phyloP scores from a whole-genome alignment of 2,329 filamentous ascomycete genomes.

The Pleurostoma richardsiae region DNA sequence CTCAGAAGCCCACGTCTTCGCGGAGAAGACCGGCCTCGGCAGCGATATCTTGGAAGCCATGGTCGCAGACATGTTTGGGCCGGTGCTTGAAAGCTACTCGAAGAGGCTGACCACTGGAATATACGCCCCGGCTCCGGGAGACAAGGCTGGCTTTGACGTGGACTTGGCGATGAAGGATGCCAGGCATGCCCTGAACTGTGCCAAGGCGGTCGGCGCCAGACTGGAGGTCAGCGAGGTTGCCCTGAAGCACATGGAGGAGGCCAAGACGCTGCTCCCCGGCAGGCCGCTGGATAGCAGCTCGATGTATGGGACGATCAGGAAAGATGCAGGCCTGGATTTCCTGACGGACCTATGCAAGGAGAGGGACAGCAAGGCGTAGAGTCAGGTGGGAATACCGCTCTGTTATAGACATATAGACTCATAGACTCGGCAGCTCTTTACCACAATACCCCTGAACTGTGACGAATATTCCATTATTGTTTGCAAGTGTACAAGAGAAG shows the following conservation, averaged over 20 bases:
- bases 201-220: constrained; percentile 27
- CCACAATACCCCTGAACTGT: too few relatives aligned
- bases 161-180: constrained; percentile 48
- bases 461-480: too few relatives aligned
- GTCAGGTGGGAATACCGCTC: constrained; percentile 8
- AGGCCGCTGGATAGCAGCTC: constrained; percentile 41
- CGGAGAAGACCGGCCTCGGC: constrained; percentile 36
- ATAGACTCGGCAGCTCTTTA: too few relatives aligned
- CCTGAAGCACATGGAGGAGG: constrained; percentile 34
- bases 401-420: too few relatives aligned
- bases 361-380: constrained; percentile 14
- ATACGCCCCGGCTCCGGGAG: constrained; percentile 25
- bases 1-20: constrained; percentile 43
- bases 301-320: constrained; percentile 42
- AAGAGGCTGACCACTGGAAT: constrained; percentile 29
- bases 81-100: constrained; percentile 29
- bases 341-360: constrained; percentile 29
- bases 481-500: too few relatives aligned
- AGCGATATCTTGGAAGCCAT: constrained; percentile 34
- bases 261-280: constrained; percentile 21
- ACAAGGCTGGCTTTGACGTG: constrained; percentile 40
- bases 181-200: constrained; percentile 38
- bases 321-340: constrained; percentile 36
- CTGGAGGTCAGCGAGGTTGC: constrained; percentile 36
- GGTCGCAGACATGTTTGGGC: constrained; percentile 32